These are phyloP conservation scores for Xanthoconium stramineum DNA, from an alignment of 768 basidiomycete genomes.

Conservation along the genomic window DNA sequence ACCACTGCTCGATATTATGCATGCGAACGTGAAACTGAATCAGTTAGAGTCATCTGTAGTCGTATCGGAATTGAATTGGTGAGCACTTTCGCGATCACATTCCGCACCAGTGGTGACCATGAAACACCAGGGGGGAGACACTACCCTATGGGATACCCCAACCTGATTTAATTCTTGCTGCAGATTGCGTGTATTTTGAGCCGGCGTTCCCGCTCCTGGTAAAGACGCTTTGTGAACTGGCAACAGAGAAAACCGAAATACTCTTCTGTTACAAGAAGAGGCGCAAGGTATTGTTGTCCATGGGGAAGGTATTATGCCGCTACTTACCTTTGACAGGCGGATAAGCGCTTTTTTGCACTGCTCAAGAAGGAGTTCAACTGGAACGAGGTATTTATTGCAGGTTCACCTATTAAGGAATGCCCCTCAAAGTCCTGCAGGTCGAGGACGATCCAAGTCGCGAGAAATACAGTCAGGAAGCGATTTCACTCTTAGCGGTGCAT, in stretches of 20 bases:
- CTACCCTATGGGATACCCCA: conserved; percentile 45
- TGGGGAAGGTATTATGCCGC: background rate
- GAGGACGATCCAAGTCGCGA: conserved; percentile 58
- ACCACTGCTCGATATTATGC: conserved; percentile 76
- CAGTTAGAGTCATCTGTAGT: conserved; percentile 46
- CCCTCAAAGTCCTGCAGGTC: conserved; percentile 39
- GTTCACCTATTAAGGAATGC: background rate
- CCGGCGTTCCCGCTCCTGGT: conserved; percentile 88
- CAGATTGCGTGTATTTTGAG: conserved; percentile 96
- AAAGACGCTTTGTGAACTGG: conserved; percentile 67
- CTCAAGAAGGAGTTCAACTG: conserved; percentile 77
- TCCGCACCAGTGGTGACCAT: background rate
- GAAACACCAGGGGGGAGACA: conserved; percentile 57
- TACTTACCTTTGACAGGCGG: conserved; percentile 52
- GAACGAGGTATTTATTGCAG: conserved; percentile 47
- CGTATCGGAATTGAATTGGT: conserved; percentile 84
- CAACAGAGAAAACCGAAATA: conserved; percentile 56
- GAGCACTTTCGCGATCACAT: conserved; percentile 21
- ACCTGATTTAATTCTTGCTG: conserved; percentile 77
- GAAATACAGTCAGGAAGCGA: conserved; percentile 61
- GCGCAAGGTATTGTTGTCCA: conserved; percentile 59
- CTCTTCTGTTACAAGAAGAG: conserved; percentile 94
- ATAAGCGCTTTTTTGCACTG: conserved; percentile 80
- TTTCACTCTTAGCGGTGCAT: conserved; percentile 51
- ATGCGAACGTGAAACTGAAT: conserved; percentile 68